Evolutionary conservation across 2,329 filamentous ascomycete genomes (phyloP), one percentile per base, ranked within the genome.

Genomic region (Dendryphion nanum): DNA sequence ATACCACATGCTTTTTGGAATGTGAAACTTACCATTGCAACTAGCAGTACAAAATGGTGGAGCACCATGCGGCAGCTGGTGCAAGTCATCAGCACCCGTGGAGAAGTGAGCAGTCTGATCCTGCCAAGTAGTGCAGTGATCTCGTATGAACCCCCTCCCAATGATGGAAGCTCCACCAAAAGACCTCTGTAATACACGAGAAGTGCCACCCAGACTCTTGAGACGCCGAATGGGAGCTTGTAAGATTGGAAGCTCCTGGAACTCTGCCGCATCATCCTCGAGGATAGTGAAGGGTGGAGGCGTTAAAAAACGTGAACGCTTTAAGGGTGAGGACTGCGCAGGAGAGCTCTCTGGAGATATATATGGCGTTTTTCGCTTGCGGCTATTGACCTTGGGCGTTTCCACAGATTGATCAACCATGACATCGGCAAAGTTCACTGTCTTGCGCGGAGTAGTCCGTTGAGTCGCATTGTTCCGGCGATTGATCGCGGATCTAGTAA

Each of bases 11-110:
- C n/a, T n/a, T n/a, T n/a, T n/a, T 10, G 12, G 7, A 15, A 15
- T n/a, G 35, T 10, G 33, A 28, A 4, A 69, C 77, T 65, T 66
- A 79, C 78, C 83, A 49, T 86, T 83, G 61, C 82, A 85, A 41
- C 77, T 73, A 30, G 78, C 72, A 28, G 77, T 78, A 59, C 81
- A 85, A 57, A 86, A 86, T 4, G 83, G 83, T 23, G 85, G 64
- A 2, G 75, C 71, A 30, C 70, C 61, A 13, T 70, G 71, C 19
- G 66, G 54, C 40, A 77, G 75, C 13, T 64, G 57, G 52, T 82
- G 71, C 13, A 68, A 55, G 52, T 84, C 81, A 7, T 72, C 68
- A 5, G 79, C 69, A 20, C 68, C 66, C 23, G 76, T 79, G 55
- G 81, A 78, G 58, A 84, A 85, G 39, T 74, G 64, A 18, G 75